A percentile compares a stretch with the other conserved stretches of the same genome.
Evolutionary conservation across 148 eudicot species (phyloP).

Genomic region (Camellia granthamiana): DNA sequence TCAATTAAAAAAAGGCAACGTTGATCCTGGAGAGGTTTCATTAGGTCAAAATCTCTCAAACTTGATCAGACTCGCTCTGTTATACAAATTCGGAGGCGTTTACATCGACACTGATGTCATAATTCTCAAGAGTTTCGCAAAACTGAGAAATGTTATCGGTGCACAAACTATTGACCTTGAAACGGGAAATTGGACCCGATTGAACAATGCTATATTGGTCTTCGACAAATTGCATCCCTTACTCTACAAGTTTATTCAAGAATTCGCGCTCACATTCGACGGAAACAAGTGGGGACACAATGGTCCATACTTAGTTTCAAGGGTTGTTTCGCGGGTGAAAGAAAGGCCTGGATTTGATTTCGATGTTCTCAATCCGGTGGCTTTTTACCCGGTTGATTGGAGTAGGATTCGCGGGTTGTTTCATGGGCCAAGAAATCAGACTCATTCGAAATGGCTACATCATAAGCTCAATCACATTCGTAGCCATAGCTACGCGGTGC

Average conservation of each 20-base stretch:
- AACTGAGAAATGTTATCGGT: slow-evolving; percentile 60
- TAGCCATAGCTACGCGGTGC: slow-evolving; percentile 56
- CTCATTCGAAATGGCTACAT: slow-evolving; percentile 42
- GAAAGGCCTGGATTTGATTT: slow-evolving; percentile 31
- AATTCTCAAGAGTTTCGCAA: slow-evolving; percentile 47
- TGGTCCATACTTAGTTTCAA: slow-evolving; percentile 84
- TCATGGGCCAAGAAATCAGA: slow-evolving; percentile 35
- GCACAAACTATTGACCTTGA: slow-evolving; percentile 61
- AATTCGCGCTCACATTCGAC: slow-evolving; percentile 70
- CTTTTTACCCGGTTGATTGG: slow-evolving; percentile 81
- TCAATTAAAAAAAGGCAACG: slow-evolving; percentile 42
- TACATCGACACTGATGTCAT: slow-evolving; percentile 81
- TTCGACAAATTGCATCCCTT: slow-evolving; percentile 77
- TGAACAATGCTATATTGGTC: slow-evolving; percentile 81
- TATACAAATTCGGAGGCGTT: slow-evolving; percentile 77
- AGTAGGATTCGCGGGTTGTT: slow-evolving; percentile 44
- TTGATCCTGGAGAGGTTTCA: slow-evolving; percentile 54
- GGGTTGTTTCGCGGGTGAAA: slow-evolving; percentile 55
- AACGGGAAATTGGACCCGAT: slow-evolving; percentile 66
- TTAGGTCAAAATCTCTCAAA: slow-evolving; percentile 86
- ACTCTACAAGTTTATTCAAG: slow-evolving; percentile 59
- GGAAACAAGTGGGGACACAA: slow-evolving; percentile 93
- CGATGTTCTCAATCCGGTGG: slow-evolving; percentile 56
- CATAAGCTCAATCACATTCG: slow-evolving; percentile 46
- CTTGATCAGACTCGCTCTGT: slow-evolving; percentile 61